Evolutionary conservation across 352 stramenopile genomes (phyloP).

Genomic region (Chrysophaeum taylorii): DNA sequence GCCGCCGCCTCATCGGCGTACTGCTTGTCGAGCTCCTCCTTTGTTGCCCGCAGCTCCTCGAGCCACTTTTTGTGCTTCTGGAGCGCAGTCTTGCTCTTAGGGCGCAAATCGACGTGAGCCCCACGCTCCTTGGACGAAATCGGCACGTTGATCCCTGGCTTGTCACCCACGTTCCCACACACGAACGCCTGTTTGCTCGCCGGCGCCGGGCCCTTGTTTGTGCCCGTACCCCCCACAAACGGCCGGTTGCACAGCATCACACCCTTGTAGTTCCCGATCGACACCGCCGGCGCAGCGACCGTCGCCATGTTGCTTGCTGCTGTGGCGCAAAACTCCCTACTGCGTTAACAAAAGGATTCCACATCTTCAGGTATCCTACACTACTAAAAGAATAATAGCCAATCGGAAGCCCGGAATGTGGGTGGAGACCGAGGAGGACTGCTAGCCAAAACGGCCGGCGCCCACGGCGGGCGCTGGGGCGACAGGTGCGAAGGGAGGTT

Average conservation of each 20-base stretch:
- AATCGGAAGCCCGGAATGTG: too few relatives aligned
- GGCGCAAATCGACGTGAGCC: constrained; percentile 2
- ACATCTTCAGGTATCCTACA: too few relatives aligned
- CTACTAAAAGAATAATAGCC: too few relatives aligned
- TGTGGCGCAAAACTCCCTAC: too few relatives aligned
- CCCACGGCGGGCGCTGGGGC: too few relatives aligned
- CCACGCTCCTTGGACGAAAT: constrained; percentile 24
- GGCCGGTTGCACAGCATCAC: constrained; percentile 87
- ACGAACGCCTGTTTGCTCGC: constrained; percentile 13
- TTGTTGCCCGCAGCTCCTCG: constrained; percentile 76
- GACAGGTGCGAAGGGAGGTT: too few relatives aligned
- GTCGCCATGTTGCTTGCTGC: not conserved
- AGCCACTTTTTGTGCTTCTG: constrained; percentile 84
- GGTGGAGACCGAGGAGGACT: too few relatives aligned
- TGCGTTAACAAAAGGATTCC: too few relatives aligned
- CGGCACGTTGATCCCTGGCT: constrained; percentile 21
- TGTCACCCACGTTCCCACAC: constrained; percentile 20
- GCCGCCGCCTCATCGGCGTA: constrained; percentile 56
- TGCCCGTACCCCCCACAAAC: constrained; percentile 61
- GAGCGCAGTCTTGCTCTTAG: constrained; percentile 46
- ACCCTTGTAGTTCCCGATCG: constrained; percentile 84
- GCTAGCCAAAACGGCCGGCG: too few relatives aligned
- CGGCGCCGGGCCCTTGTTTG: not conserved
- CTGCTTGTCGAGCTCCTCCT: constrained; percentile 59
- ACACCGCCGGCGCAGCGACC: constrained; percentile 3